phyloP scores from a whole-genome alignment of 179 eudicot genomes.

The Pouteria campechiana region DNA sequence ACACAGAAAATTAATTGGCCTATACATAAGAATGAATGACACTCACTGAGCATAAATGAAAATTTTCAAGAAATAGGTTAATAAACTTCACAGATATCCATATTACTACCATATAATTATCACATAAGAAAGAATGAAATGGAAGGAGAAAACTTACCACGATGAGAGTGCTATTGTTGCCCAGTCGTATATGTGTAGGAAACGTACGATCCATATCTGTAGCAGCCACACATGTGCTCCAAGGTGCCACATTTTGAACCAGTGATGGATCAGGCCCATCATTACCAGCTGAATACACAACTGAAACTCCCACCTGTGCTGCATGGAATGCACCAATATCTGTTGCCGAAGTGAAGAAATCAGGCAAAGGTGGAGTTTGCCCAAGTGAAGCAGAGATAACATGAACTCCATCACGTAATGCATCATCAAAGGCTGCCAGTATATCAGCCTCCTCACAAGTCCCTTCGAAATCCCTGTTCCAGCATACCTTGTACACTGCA shows the following conservation, averaged over 20 bases:
- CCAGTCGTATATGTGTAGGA: conserved; percentile 23
- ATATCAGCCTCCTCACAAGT: conserved; percentile 26
- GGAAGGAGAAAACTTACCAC: conserved; percentile 28
- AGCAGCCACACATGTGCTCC: conserved; percentile 47
- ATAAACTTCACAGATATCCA: too few relatives aligned
- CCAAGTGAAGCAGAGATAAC: conserved; percentile 39
- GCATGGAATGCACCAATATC: conserved; percentile 52
- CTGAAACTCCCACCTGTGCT: conserved; percentile 27
- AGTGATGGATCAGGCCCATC: conserved; percentile 27
- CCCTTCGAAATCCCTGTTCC: conserved; percentile 14
- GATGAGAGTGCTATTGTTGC: conserved; percentile 9
- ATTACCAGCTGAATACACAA: conserved; percentile 45
- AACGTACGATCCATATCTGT: conserved; percentile 33
- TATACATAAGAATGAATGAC: too few relatives aligned
- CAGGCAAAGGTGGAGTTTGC: conserved; percentile 10
- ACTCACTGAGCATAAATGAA: too few relatives aligned
- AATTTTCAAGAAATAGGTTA: too few relatives aligned
- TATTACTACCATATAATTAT: too few relatives aligned
- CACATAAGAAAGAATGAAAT: too few relatives aligned
- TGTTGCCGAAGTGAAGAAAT: conserved; percentile 8
- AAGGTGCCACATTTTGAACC: conserved; percentile 36
- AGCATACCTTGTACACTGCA: conserved; percentile 42
- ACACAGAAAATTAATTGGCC: too few relatives aligned
- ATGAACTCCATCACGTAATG: conserved; percentile 28
- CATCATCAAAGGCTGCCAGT: conserved; percentile 32